A percentile compares a stretch with the other conserved stretches of the same genome.
Evolutionary conservation across 306 rosid genomes (phyloP).

Genomic region (Sicyos edulis): DNA sequence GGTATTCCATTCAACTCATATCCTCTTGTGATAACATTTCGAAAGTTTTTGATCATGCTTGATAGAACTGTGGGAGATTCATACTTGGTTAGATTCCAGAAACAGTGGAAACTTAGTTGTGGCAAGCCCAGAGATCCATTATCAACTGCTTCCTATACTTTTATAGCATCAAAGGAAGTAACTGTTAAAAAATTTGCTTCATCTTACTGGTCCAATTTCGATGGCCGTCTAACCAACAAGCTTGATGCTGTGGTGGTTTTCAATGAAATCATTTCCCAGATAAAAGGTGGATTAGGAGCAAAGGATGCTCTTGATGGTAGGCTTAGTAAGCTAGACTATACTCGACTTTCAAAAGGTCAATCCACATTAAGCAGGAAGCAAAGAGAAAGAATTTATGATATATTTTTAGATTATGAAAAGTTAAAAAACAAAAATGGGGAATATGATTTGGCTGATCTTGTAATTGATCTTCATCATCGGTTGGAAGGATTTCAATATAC

Average conservation of each 20-base stretch:
- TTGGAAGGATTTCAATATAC: conserved; percentile 27
- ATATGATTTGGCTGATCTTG: conserved; percentile 63
- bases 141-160: conserved; percentile 28
- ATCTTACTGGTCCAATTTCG: conserved; percentile 55
- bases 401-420: conserved; percentile 49
- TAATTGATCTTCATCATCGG: conserved; percentile 47
- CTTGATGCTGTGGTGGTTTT: conserved; percentile 50
- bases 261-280: conserved; percentile 50
- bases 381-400: conserved; percentile 43
- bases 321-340: conserved; percentile 37
- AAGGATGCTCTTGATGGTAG: conserved; percentile 31
- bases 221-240: conserved; percentile 31
- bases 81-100: conserved; percentile 43
- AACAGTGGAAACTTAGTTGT: conserved; percentile 15
- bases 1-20: conserved; percentile 35
- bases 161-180: conserved; percentile 46
- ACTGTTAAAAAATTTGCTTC: conserved; percentile 41
- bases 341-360: conserved; percentile 27
- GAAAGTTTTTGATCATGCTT: conserved; percentile 60
- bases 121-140: conserved; percentile 24
- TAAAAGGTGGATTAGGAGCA: conserved; percentile 43
- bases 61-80: conserved; percentile 61
- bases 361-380: conserved; percentile 32
- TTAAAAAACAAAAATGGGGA: conserved; percentile 43
- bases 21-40: conserved; percentile 63